phyloP scores from a whole-genome alignment of 164 flowering plant species.

The Dillenia suffruticosa region DNA sequence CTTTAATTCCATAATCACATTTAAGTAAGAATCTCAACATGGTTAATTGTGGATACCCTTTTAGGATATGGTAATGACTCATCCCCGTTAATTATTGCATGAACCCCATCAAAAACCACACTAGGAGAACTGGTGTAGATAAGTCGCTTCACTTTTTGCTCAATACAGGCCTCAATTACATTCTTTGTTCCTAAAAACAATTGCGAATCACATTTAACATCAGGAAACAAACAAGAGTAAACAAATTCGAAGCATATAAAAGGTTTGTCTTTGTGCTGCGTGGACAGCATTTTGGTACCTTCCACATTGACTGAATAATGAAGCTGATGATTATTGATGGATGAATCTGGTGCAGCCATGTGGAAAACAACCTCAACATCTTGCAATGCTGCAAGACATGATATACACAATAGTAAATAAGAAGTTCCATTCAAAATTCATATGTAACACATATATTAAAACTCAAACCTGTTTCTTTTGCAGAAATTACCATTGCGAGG shows the following conservation, averaged over 20 bases:
- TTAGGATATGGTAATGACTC: constrained; percentile 79
- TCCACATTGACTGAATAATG: constrained; percentile 89
- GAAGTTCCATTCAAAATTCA: too few species aligned
- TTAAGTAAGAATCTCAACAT: background rate
- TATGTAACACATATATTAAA: too few species aligned
- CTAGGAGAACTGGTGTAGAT: constrained; percentile 95
- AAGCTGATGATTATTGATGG: constrained; percentile 78
- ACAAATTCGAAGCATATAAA: background rate
- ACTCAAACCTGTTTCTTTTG: too few species aligned
- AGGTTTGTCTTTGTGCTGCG: background rate
- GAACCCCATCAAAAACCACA: constrained; percentile 95
- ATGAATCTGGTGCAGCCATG: constrained; percentile 99
- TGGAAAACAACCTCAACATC: constrained; percentile 92
- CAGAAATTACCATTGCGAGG: background rate
- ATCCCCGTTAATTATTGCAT: constrained; percentile 67
- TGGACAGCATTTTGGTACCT: constrained; percentile 35
- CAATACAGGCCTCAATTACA: constrained; percentile 83
- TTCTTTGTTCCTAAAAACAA: constrained; percentile 65
- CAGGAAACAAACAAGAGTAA: constrained; percentile 7
- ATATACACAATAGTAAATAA: too few species aligned
- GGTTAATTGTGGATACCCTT: constrained; percentile 40
- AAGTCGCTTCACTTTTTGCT: constrained; percentile 75
- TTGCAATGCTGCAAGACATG: constrained; percentile 46
- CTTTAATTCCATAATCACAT: background rate
- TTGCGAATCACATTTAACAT: background rate